Evolutionary conservation across 2,329 filamentous ascomycete genomes (phyloP), one percentile per base, ranked within the genome.

Genomic region (Aspergillus fijiensis): DNA sequence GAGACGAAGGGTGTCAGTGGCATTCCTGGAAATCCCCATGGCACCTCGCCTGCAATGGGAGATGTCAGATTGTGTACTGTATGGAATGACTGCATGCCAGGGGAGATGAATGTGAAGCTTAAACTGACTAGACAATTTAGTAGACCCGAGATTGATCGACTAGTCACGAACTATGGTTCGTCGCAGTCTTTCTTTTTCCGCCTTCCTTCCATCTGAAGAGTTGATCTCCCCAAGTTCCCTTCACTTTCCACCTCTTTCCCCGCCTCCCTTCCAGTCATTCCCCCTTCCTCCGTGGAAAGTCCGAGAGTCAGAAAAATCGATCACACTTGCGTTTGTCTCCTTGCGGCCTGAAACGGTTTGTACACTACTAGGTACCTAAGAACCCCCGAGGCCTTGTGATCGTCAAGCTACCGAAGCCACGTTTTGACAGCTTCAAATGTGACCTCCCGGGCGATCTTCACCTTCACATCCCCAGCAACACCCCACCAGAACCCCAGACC

Each of bases 31-130:
- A 55, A 57, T 12, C 12, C 47, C 25, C 33, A 35, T 29, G 56
- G 27, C 47, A 39, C 27, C 5, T 35, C 33, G 9, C 29, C 5
- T 57, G 50, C 31, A 57, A 53, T 54, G 27, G 48, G 42, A 52
- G 45, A 54, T 25, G 58, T 60, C 57, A 64, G 49, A 59, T 60
- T 48, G 45, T 23, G 42, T 16, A 29, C 49, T 10, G 49, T 7
- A 12, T n/a, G 27, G 49, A 10, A 12, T n/a, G 27, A 55, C 31
- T 55, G 11, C 53, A 55, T 55, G 53, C 53, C 53, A 55, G 53
- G 42, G 53, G 53, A 55, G 27, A 23, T 45, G 39, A 47, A 49
- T 48, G 29, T 21, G 52, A 63, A 63, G 55, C 57, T 61, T 61
- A 59, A 57, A 21, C 49, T 39, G 49, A 55, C 55, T 59, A 42